Conservation (phyloP, 148 eudicot genomes). For the Tetragonia tetragonoides region DNA sequence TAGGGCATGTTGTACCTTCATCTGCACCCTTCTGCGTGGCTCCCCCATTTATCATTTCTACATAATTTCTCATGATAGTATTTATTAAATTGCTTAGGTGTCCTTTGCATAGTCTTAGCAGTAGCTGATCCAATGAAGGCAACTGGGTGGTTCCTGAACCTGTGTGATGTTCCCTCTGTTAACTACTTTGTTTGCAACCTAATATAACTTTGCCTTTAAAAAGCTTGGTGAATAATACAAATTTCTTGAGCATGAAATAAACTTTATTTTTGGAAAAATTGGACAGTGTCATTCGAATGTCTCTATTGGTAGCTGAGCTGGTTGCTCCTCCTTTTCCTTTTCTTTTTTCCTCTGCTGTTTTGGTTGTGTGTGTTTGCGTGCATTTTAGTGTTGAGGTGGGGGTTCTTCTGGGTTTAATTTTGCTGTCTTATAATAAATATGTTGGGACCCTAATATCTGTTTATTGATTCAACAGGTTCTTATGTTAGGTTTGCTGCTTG, state of each 20-base stretch:
- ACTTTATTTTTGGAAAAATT: background rate
- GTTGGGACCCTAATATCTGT: background rate
- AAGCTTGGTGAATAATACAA: background rate
- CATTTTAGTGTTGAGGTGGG: background rate
- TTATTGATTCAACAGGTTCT: constrained; percentile 23
- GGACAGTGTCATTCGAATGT: background rate
- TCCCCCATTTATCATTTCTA: too few species aligned
- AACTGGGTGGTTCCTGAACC: background rate
- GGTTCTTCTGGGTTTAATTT: too few species aligned
- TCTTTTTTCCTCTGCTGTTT: too few species aligned
- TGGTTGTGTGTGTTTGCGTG: background rate
- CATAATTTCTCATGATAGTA: too few species aligned
- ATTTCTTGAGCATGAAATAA: background rate
- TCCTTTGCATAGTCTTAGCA: too few species aligned
- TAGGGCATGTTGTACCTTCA: too few species aligned
- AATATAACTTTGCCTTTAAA: background rate
- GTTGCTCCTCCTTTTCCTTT: background rate
- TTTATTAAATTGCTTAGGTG: too few species aligned
- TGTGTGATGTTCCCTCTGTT: background rate
- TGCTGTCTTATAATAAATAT: background rate
- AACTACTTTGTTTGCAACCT: background rate
- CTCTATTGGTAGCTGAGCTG: background rate
- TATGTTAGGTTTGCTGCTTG: constrained; percentile 31
- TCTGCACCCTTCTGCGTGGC: too few species aligned
- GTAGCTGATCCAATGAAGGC: background rate